These are phyloP conservation scores for Pythium vanterpoolii DNA, from an alignment of 352 stramenopile species.

Conservation along the genomic window DNA sequence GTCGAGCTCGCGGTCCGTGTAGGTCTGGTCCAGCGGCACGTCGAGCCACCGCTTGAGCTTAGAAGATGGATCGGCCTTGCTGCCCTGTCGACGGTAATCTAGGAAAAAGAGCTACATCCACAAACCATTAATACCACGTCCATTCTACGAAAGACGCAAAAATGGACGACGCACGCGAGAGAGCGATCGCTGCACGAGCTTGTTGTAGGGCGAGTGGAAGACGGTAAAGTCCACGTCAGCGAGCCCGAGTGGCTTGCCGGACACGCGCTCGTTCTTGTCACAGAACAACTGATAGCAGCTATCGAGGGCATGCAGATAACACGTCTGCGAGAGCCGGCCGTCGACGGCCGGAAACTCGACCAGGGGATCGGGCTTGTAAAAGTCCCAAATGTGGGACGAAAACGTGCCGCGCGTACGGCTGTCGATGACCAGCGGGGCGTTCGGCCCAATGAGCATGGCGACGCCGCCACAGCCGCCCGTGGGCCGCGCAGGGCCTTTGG, in stretches of 20 bases:
- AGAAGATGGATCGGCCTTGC: constrained; percentile 24
- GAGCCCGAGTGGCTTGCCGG: constrained; percentile 43
- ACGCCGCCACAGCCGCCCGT: constrained; percentile 93
- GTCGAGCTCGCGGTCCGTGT: constrained; percentile 90
- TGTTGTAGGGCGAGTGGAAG: constrained; percentile 99
- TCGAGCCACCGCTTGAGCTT: constrained; percentile 67
- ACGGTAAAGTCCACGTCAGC: constrained; percentile 89
- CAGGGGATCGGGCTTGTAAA: constrained; percentile 94
- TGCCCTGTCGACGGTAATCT: constrained; percentile 42
- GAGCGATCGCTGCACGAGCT: constrained; percentile 97
- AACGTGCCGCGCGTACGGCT: constrained; percentile 88
- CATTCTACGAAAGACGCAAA: not conserved
- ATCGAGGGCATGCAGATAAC: constrained; percentile 95
- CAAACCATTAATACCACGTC: not conserved
- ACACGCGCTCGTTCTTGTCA: constrained; percentile 58
- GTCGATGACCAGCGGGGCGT: constrained; percentile 93
- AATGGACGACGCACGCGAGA: constrained; percentile 57
- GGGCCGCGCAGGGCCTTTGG: constrained; percentile 83
- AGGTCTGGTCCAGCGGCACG: constrained; percentile 89
- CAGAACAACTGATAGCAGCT: constrained; percentile 93
- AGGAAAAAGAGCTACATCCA: constrained; percentile 46
- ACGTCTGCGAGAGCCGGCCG: constrained; percentile 91
- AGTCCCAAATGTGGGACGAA: constrained; percentile 95
- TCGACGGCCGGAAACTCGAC: constrained; percentile 97
- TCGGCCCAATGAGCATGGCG: constrained; percentile 94